phyloP scores from a whole-genome alignment of 2,329 filamentous ascomycete species.

The Ophiosphaerella korrae region DNA sequence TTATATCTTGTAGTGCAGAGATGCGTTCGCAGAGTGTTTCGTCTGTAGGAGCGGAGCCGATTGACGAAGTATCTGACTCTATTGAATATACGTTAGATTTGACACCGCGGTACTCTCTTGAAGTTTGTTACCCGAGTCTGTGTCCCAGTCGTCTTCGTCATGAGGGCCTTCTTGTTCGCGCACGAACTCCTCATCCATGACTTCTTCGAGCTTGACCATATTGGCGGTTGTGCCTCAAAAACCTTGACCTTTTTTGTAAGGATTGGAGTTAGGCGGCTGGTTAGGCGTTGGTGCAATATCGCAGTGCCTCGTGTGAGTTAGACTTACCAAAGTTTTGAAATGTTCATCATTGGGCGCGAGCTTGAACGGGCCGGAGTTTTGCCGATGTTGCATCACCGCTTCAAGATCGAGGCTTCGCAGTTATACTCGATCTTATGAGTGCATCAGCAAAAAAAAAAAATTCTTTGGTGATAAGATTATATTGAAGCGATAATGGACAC shows the following conservation, averaged over 20 bases:
- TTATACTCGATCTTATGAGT: no score
- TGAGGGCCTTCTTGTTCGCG: constrained; percentile 69
- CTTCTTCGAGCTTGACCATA: constrained; percentile 97
- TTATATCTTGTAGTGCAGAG: constrained; percentile 76
- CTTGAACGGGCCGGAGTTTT: constrained; percentile 5
- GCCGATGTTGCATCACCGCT: constrained; percentile 1
- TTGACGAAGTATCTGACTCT: constrained; percentile 77
- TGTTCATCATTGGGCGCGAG: constrained; percentile 8
- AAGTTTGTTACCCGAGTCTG: constrained; percentile 77
- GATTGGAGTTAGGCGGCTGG: neutral
- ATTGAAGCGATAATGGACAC: no score
- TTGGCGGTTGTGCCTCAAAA: constrained; percentile 42
- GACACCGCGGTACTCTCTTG: constrained; percentile 46
- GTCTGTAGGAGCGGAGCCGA: constrained; percentile 52
- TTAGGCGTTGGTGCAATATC: neutral
- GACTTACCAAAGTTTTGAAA: constrained; percentile 5
- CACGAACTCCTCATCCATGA: constrained; percentile 94
- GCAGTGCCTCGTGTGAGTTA: neutral
- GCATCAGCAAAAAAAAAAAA: neutral
- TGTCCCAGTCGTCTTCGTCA: constrained; percentile 86
- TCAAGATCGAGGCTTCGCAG: no score
- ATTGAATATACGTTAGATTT: constrained; percentile 48
- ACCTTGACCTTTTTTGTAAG: neutral
- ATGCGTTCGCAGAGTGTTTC: constrained; percentile 65
- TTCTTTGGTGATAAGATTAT: no score